Base-by-base conservation (phyloP, 202 grass and related monocot species). In the Alloteropsis angusta region DNA sequence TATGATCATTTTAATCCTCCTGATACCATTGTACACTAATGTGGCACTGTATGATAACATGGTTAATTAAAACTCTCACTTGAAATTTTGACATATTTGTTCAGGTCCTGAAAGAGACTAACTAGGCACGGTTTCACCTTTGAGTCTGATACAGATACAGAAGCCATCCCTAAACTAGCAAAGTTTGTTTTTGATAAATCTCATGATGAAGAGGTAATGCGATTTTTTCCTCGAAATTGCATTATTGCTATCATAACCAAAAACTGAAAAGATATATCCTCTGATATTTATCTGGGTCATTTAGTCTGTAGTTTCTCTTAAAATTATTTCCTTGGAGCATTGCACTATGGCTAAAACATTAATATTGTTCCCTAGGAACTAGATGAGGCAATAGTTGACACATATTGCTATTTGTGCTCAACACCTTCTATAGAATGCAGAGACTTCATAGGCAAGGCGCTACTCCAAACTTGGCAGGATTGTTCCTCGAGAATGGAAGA, bases 121-220 rank as follows among this genome's bases (percentile, higher is more conserved):
- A 72, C 85, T 82, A 86, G 83, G 43, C 89, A 98, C 3, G 87
- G 89, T 15, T 97, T 97, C 63, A 92, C 83, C 42, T 93, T 97
- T 78, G 88, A 88, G 48, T 97, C 94, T 77, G 95, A 98, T 68
- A 93, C 95, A 34, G 92, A 98, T 47, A 98, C 95, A 67, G 95
- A 98, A 94, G 95, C 93, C 55, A 98, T 98, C 59, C 92, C 95
- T 47, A 98, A 98, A 79, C 84, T 94, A 52, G 92, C 95, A 66
- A 94, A 98, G 62, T 94, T 87, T 4, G 89, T 98, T 41, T 98
- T 98, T 79, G 95, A 94, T 86, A 74, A 94, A 60, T 84, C 85
- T 41, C 49, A 74, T 82, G 87, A 97, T 83, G 89, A 60, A 72
- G 63, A 88, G 94, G 94, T 97, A 88, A 3, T 23, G 10, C n/a